These are phyloP conservation scores for Xerocomellus amylosporus DNA, from an alignment of 768 basidiomycete species.

Conservation along the genomic window DNA sequence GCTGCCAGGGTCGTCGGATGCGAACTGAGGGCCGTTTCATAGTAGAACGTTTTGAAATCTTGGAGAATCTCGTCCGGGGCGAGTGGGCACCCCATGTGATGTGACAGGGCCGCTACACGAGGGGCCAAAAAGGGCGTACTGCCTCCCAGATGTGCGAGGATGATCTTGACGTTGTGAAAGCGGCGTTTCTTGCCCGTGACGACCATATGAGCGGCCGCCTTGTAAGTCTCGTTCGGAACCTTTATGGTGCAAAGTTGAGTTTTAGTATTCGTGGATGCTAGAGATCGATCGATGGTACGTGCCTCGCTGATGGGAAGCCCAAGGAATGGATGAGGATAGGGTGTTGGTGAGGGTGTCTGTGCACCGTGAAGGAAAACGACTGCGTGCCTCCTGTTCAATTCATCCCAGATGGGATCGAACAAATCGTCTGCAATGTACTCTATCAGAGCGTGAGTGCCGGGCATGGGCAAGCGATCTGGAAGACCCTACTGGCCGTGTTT, in stretches of 20 bases:
- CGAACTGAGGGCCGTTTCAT: constrained; percentile 67
- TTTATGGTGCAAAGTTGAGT: constrained; percentile 26
- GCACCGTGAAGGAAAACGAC: constrained; percentile 74
- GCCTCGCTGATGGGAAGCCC: constrained; percentile 72
- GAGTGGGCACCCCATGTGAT: constrained; percentile 68
- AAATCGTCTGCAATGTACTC: constrained; percentile 64
- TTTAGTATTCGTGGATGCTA: background rate
- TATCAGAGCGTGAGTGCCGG: constrained; percentile 26
- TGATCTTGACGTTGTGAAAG: constrained; percentile 56
- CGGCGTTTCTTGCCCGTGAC: constrained; percentile 67
- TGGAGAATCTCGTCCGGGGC: constrained; percentile 60
- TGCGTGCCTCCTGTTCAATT: constrained; percentile 54
- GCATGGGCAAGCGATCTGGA: background rate
- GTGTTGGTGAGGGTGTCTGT: constrained; percentile 61
- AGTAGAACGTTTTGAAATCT: constrained; percentile 72
- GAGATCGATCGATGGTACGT: constrained; percentile 11
- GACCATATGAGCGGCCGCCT: constrained; percentile 76
- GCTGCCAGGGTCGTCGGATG: constrained; percentile 50
- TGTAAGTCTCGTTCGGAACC: constrained; percentile 83
- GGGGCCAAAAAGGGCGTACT: constrained; percentile 61
- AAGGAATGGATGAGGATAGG: constrained; percentile 59
- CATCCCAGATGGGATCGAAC: constrained; percentile 70
- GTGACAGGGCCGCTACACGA: constrained; percentile 65
- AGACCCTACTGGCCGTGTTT: constrained; percentile 46
- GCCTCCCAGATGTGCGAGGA: constrained; percentile 77